Conservation (phyloP, 2,329 filamentous ascomycete species). For the Domatiomyces catenatus region DNA sequence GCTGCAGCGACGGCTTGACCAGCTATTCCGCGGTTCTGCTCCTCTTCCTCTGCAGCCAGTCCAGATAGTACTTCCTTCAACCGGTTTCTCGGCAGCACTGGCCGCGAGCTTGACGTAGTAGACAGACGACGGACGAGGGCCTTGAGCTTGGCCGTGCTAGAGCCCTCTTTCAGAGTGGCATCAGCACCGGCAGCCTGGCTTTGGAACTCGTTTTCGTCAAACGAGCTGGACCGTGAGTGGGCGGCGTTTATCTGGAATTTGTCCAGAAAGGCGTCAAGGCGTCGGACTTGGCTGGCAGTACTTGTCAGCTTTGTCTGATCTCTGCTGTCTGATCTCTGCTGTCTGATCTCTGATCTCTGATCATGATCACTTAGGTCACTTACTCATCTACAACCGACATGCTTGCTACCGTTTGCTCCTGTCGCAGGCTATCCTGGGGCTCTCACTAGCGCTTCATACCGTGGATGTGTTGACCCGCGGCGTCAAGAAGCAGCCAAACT, state of each 20-base stretch:
- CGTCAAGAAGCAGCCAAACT: not conserved
- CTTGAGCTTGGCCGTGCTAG: slow-evolving; percentile 34
- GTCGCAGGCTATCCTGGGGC: not conserved
- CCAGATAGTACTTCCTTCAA: slow-evolving; percentile 49
- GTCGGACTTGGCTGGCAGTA: slow-evolving; percentile 36
- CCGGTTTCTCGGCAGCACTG: slow-evolving; percentile 44
- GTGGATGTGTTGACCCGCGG: not conserved
- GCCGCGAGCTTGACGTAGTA: slow-evolving; percentile 48
- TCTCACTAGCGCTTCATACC: not conserved
- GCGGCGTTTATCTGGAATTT: slow-evolving; percentile 35
- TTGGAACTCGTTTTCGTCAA: slow-evolving; percentile 8
- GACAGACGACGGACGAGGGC: slow-evolving; percentile 56
- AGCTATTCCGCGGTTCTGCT: slow-evolving; percentile 14
- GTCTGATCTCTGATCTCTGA: too few species aligned
- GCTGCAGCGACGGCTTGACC: slow-evolving; percentile 10
- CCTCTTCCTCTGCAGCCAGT: slow-evolving; percentile 29
- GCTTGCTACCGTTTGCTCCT: not conserved
- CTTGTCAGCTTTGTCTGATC: slow-evolving; percentile 5
- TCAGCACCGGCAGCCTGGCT: slow-evolving; percentile 7
- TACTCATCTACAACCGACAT: slow-evolving; percentile 14
- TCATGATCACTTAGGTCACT: not conserved
- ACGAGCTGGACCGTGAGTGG: slow-evolving; percentile 9
- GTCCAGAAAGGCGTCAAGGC: slow-evolving; percentile 43
- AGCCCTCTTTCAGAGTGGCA: slow-evolving; percentile 1
- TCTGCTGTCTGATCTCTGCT: too few species aligned